Evolutionary conservation across 2,329 filamentous ascomycete species (phyloP).

Genomic region (Epichloe sp.): DNA sequence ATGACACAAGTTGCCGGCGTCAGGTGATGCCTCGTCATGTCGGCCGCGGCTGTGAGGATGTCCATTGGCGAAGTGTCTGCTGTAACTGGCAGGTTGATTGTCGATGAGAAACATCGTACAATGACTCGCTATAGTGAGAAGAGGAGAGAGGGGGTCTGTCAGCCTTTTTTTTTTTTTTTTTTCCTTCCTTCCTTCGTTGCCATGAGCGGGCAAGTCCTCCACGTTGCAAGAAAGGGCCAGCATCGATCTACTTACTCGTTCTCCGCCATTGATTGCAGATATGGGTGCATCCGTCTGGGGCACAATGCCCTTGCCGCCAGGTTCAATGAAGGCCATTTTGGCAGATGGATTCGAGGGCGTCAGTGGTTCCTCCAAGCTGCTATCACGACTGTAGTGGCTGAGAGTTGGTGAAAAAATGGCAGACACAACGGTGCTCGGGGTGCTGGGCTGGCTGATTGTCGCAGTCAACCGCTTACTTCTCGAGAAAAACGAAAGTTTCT

Average conservation of each 20-base stretch:
- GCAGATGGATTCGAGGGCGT: slow-evolving; percentile 8
- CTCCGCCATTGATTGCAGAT: slow-evolving; percentile 68
- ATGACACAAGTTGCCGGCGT: slow-evolving; percentile 55
- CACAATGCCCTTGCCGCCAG: slow-evolving; percentile 32
- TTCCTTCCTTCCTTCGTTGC: neutral
- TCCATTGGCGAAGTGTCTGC: slow-evolving; percentile 63
- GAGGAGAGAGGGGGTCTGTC: neutral
- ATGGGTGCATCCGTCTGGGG: slow-evolving; percentile 59
- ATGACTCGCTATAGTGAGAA: slow-evolving; percentile 42
- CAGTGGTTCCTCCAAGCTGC: slow-evolving; percentile 21
- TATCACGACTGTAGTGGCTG: slow-evolving; percentile 20
- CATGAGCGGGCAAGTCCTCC: neutral
- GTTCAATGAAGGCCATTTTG: slow-evolving; percentile 28
- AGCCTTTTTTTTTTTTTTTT: neutral
- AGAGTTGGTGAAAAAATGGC: slow-evolving; percentile 24
- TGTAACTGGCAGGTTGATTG: slow-evolving; percentile 57
- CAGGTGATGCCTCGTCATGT: slow-evolving; percentile 49
- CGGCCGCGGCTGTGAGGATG: slow-evolving; percentile 54
- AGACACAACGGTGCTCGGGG: slow-evolving; percentile 21
- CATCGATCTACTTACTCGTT: slow-evolving; percentile 44
- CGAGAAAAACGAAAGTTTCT: slow-evolving; percentile 34
- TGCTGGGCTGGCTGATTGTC: slow-evolving; percentile 16
- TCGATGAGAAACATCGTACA: slow-evolving; percentile 58
- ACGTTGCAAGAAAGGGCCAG: no score
- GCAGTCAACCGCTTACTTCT: slow-evolving; percentile 27